phyloP scores from a whole-genome alignment of 1,284 basidiomycete genomes.

The Ceratobasidium theobromae region DNA sequence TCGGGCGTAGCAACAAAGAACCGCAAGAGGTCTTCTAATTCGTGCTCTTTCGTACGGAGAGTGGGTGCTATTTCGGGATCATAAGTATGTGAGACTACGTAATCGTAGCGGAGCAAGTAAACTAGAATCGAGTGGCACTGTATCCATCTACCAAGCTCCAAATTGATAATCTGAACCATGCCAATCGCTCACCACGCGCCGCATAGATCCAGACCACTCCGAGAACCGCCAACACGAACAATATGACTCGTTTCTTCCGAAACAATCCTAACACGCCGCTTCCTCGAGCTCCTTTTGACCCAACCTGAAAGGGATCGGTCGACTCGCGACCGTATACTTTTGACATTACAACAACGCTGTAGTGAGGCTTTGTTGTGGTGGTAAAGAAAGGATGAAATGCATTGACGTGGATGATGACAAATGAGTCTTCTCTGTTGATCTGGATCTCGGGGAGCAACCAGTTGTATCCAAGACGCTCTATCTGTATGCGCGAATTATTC shows the following conservation, averaged over 20 bases:
- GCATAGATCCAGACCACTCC: constrained; percentile 16
- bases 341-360: neutral
- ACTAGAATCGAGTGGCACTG: no score
- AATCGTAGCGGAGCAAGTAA: neutral
- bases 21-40: constrained; percentile 37
- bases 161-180: no score
- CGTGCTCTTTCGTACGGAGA: constrained; percentile 23
- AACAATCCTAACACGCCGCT: neutral
- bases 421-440: neutral
- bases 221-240: constrained; percentile 4
- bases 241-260: constrained; percentile 6
- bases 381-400: no score
- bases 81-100: neutral
- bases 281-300: neutral
- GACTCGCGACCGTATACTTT: constrained; percentile 6
- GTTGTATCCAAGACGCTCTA: neutral
- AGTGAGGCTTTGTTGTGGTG: neutral
- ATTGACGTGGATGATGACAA: neutral
- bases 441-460: neutral
- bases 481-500: no score
- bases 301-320: constrained; percentile 8
- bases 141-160: no score
- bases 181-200: constrained; percentile 2
- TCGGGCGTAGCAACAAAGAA: constrained; percentile 33
- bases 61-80: constrained; percentile 11